These are phyloP conservation scores for Incumbomyces delicatus DNA, from an alignment of 2,329 filamentous ascomycete genomes.

Conservation along the genomic window DNA sequence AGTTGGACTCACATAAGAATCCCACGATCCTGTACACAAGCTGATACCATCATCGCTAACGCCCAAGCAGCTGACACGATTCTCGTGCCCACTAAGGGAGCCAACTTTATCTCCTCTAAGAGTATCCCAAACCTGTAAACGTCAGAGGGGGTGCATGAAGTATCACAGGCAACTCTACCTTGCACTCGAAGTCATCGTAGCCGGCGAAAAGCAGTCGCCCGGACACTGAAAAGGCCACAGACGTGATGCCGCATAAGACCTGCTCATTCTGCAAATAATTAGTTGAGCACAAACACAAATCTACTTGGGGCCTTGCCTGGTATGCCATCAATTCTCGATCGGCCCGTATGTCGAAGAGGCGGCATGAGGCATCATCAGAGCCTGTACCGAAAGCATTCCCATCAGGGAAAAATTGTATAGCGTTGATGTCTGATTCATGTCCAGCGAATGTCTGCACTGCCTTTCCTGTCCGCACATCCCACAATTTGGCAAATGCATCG, in stretches of 20 bases:
- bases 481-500: constrained; percentile 95
- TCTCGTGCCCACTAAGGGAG: constrained; percentile 93
- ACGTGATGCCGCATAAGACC: constrained; percentile 95
- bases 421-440: constrained; percentile 98
- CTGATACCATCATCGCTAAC: constrained; percentile 99
- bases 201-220: constrained; percentile 90
- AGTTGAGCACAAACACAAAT: neutral
- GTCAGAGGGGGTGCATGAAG: constrained; percentile 17
- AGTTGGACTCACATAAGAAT: constrained; percentile 71
- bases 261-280: constrained; percentile 65
- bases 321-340: constrained; percentile 68
- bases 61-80: constrained; percentile 95
- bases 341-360: constrained; percentile 93
- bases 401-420: constrained; percentile 98
- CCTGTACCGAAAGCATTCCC: constrained; percentile 97
- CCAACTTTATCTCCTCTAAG: constrained; percentile 95
- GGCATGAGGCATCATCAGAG: constrained; percentile 93
- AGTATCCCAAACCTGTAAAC: constrained; percentile 82
- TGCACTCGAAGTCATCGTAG: constrained; percentile 99
- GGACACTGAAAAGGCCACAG: constrained; percentile 94
- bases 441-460: constrained; percentile 97
- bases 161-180: constrained; percentile 50
- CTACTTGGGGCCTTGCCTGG: constrained; percentile 41
- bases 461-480: constrained; percentile 97
- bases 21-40: constrained; percentile 98